Evolutionary conservation across 257 asterid genomes (phyloP), one percentile per base, ranked within the genome.

Genomic region (Gentiana straminea): DNA sequence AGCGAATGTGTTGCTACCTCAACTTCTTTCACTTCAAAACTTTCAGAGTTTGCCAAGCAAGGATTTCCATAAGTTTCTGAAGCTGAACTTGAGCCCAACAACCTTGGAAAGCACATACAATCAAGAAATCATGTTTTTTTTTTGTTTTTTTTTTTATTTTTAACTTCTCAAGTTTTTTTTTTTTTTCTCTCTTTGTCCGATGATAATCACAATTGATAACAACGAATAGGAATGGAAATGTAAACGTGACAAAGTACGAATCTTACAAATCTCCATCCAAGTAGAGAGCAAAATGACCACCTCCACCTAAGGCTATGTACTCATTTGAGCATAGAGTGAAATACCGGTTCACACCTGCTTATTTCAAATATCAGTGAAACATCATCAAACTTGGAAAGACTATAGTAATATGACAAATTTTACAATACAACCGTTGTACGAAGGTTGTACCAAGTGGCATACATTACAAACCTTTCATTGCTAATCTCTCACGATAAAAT

Each of bases 271-370:
- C 98, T 13, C 77, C 81, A 46, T 86, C 96, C 82, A 91, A 81
- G 70, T 82, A 91, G 35, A 86, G 89, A 7, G 95, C 96, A 77
- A 91, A 91, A 77, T 87, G 95, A 60, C 77, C 63, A 44, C 98
- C 98, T 35, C 98, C 98, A 10, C 98, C 98, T 83, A 86, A 70
- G 73, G 98, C 98, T 71, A 91, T 64, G 78, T 90, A 79, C 48
- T 84, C 83, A 5, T 68, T 64, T 34, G 83, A 69, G 83, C 97
- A 90, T 81, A 86, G 60, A 52, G 94, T 82, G 74, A 73, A 90
- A 69, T 90, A 86, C 49, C 86, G 94, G 68, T 90, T 90, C 56
- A 74, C 57, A 59, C 97, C 96, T 90, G 81, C 73, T 56, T 51
- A 24, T 10, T 4, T 13, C 66, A 64, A 39, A 52, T 55, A 35